Evolutionary conservation across 1,139 yeast species (phyloP).

Genomic region (Suhomyces atakaporum): DNA sequence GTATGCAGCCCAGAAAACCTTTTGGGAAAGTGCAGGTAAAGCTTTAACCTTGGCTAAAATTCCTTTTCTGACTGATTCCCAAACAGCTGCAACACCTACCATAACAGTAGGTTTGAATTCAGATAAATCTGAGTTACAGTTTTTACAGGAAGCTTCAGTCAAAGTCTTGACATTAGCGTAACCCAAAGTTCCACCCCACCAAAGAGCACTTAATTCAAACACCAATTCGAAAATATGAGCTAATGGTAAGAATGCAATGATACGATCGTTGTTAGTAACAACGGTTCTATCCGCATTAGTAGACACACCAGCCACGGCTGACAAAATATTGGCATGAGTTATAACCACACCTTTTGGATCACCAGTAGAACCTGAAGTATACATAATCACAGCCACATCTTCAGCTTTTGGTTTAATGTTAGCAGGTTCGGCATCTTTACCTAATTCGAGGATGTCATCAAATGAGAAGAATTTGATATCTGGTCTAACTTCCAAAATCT

Average conservation of each 20-base stretch:
- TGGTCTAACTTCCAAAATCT: conserved; percentile 68
- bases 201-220: conserved; percentile 74
- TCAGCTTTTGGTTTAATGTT: conserved; percentile 59
- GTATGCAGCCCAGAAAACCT: conserved; percentile 87
- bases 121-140: conserved; percentile 85
- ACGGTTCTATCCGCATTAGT: conserved; percentile 57
- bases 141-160: conserved; percentile 76
- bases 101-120: conserved; percentile 89
- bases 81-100: conserved; percentile 99
- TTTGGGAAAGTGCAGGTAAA: conserved; percentile 69
- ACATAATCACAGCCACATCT: conserved; percentile 92
- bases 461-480: conserved; percentile 67
- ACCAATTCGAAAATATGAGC: conserved; percentile 95
- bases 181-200: conserved; percentile 91
- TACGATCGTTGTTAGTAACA: conserved; percentile 60
- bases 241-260: conserved; percentile 88
- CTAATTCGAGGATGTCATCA: conserved; percentile 67
- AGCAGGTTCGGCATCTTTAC: conserved; percentile 41
- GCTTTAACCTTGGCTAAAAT: conserved; percentile 72
- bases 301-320: conserved; percentile 84
- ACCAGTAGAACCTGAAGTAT: conserved; percentile 98
- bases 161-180: conserved; percentile 93
- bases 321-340: conserved; percentile 72
- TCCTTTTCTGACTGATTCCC: conserved; percentile 97
- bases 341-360: conserved; percentile 96